phyloP scores from a whole-genome alignment of 2,329 filamentous ascomycete genomes.

The Monosporascus sp. region DNA sequence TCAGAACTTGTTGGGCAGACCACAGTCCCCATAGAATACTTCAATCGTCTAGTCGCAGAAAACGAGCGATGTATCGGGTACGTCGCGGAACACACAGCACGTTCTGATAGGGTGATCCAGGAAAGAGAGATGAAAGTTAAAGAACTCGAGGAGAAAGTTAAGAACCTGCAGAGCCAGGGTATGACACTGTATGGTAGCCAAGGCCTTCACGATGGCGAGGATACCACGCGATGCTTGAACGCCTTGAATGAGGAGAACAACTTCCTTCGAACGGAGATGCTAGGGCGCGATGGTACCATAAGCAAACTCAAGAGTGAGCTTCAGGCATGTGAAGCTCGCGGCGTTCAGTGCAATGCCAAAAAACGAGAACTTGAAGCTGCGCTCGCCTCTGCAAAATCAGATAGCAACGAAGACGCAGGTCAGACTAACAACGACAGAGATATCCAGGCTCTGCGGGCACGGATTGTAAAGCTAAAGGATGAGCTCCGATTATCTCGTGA shows the following conservation, averaged over 20 bases:
- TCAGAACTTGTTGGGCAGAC: constrained; percentile 6
- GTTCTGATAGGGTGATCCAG: background rate
- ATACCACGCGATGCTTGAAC: no score
- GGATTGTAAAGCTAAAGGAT: background rate
- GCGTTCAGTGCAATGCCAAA: background rate
- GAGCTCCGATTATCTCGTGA: background rate
- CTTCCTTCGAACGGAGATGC: no score
- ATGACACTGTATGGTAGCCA: no score
- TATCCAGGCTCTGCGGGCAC: background rate
- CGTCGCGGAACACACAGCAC: constrained; percentile 5
- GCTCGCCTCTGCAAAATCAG: background rate
- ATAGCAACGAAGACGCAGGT: background rate
- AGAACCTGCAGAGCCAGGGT: background rate
- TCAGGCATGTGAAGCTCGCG: background rate
- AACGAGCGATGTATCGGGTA: constrained; percentile 11
- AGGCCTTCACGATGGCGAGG: background rate
- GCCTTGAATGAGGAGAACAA: no score
- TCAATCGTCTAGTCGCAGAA: constrained; percentile 18
- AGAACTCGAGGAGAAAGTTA: background rate
- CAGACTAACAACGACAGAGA: background rate
- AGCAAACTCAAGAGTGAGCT: background rate
- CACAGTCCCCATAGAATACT: constrained; percentile 14
- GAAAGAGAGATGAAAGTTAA: background rate
- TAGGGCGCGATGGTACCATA: no score
- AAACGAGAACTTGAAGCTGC: background rate